Percentiles rank a stretch among this genome's conserved stretches.
phyloP scores from a whole-genome alignment of 306 rosid genomes.

The Purshia tridentata region DNA sequence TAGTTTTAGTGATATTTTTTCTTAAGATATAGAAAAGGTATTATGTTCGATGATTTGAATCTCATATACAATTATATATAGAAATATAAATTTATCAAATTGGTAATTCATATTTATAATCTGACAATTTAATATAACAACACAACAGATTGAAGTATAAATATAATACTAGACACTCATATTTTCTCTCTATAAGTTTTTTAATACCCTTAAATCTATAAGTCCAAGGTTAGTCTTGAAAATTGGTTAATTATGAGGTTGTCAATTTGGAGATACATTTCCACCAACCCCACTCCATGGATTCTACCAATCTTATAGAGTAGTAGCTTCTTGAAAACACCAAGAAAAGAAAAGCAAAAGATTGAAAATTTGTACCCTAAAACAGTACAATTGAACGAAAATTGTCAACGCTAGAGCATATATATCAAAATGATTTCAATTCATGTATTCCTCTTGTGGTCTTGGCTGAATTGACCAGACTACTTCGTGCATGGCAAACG shows the following conservation, averaged over 20 bases:
- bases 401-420: background rate
- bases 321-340: background rate
- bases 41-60: too few species aligned
- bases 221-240: background rate
- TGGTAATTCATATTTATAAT: too few species aligned
- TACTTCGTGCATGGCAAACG: conserved; percentile 16
- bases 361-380: conserved; percentile 8
- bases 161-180: too few species aligned
- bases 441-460: background rate
- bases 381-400: conserved; percentile 23
- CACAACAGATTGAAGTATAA: too few species aligned
- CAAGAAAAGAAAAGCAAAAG: background rate
- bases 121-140: too few species aligned
- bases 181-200: background rate
- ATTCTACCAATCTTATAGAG: background rate
- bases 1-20: too few species aligned
- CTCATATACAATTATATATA: too few species aligned
- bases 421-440: conserved; percentile 3
- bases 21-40: too few species aligned
- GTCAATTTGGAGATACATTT: conserved; percentile 14
- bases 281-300: background rate
- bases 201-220: background rate
- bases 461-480: background rate
- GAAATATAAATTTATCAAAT: too few species aligned
- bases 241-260: background rate